Percentiles rank a stretch among this genome's conserved stretches.
phyloP scores from a whole-genome alignment of 768 basidiomycete genomes.

The Clitopilus hobsonii region DNA sequence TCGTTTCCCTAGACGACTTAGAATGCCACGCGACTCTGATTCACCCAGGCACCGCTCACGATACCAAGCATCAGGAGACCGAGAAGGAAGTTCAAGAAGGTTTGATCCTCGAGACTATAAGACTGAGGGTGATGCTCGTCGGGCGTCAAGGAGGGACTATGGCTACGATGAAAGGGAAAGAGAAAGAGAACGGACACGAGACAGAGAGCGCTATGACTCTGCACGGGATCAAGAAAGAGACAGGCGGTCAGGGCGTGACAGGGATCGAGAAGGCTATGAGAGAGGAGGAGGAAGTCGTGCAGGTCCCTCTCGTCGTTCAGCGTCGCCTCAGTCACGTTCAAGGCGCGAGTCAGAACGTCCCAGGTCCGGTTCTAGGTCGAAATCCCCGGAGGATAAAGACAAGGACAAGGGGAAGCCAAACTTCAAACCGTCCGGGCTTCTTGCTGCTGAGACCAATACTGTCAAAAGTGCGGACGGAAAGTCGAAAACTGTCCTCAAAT shows the following conservation, averaged over 20 bases:
- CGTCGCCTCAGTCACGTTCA: constrained; percentile 50
- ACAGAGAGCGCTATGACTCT: constrained; percentile 39
- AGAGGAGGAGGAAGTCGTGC: constrained; percentile 9
- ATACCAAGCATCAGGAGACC: neutral
- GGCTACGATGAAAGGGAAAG: constrained; percentile 24
- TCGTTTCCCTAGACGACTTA: too few relatives aligned
- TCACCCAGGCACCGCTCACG: neutral
- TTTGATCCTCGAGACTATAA: neutral
- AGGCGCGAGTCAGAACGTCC: constrained; percentile 30
- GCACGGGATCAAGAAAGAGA: constrained; percentile 19
- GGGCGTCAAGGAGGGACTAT: constrained; percentile 8
- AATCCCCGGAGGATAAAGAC: constrained; percentile 37
- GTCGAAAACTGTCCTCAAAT: constrained; percentile 82
- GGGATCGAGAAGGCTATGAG: constrained; percentile 17
- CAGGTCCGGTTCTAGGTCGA: constrained; percentile 36
- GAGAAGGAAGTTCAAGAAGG: neutral
- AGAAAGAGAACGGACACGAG: constrained; percentile 37
- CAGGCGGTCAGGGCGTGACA: constrained; percentile 13
- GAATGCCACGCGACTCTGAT: neutral
- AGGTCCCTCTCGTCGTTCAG: constrained; percentile 46
- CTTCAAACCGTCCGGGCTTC: constrained; percentile 80
- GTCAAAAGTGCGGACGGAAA: constrained; percentile 67
- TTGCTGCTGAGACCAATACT: constrained; percentile 96
- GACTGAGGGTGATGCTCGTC: neutral
- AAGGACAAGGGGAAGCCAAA: constrained; percentile 74